phyloP scores from a whole-genome alignment of 495 filamentous ascomycete genomes.

The Aspergillus diversus region DNA sequence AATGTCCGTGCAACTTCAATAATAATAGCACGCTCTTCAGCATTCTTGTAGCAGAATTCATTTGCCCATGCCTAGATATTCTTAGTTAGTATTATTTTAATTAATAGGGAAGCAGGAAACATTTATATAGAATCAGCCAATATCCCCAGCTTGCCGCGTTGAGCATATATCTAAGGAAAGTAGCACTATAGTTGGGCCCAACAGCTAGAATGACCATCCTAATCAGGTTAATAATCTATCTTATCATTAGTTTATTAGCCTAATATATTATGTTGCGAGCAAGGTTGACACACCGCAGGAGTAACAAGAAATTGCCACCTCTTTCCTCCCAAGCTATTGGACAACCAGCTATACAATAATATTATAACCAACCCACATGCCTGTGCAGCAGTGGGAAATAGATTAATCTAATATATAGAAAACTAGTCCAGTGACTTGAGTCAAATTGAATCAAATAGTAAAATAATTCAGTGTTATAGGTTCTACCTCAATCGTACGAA shows the following conservation, averaged over 20 bases:
- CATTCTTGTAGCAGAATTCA: conserved; percentile 13
- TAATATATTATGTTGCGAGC: neutral
- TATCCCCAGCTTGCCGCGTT: conserved; percentile 8
- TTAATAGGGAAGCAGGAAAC: neutral
- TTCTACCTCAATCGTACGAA: no score
- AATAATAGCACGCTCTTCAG: conserved; percentile 10
- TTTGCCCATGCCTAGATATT: conserved; percentile 4
- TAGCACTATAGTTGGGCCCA: conserved; percentile 5
- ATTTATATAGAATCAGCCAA: conserved; percentile 1
- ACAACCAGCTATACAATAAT: conserved; percentile 2
- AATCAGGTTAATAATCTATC: conserved; percentile 6
- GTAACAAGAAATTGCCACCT: conserved; percentile 4
- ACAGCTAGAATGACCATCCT: conserved; percentile 11
- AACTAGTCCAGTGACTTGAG: conserved; percentile 8
- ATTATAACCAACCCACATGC: conserved; percentile 7
- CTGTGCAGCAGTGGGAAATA: conserved; percentile 9
- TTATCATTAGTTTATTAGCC: no score
- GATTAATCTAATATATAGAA: conserved; percentile 6
- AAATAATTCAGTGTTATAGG: conserved; percentile 9
- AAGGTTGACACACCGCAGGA: conserved; percentile 8
- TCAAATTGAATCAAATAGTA: conserved; percentile 6
- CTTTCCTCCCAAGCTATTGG: neutral
- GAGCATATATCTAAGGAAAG: conserved; percentile 2
- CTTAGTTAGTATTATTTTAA: neutral
- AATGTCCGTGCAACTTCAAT: conserved; percentile 10